phyloP scores from a whole-genome alignment of 1,284 basidiomycete species.

The Cutaneotrichosporon sp. region DNA sequence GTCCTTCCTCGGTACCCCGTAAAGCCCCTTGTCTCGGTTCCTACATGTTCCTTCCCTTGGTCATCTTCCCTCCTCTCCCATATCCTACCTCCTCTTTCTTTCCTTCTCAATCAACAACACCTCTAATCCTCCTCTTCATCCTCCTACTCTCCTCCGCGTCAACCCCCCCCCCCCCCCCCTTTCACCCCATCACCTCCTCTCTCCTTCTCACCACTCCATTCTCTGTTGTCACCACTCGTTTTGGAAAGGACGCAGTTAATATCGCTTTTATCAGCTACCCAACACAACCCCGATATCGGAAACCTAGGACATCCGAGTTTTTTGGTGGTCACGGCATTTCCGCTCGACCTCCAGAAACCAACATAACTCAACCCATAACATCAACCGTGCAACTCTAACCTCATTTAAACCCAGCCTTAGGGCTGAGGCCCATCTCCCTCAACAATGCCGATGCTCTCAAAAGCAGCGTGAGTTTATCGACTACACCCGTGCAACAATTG shows the following conservation, averaged over 20 bases:
- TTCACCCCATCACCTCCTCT: not conserved
- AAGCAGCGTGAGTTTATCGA: conserved; percentile 39
- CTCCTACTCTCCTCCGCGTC: not conserved
- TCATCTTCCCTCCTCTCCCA: too few relatives aligned
- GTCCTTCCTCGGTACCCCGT: too few relatives aligned
- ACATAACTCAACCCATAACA: too few relatives aligned
- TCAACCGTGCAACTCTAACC: not conserved
- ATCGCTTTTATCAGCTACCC: too few relatives aligned
- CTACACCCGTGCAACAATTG: not conserved
- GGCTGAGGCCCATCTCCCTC: conserved; percentile 13
- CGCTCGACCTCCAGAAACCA: too few relatives aligned
- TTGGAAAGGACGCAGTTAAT: too few relatives aligned
- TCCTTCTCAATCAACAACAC: not conserved
- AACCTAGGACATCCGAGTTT: too few relatives aligned
- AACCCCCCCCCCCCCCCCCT: not conserved
- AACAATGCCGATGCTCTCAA: conserved; percentile 36
- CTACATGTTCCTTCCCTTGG: not conserved
- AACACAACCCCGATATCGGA: too few relatives aligned
- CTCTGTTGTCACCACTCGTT: too few relatives aligned
- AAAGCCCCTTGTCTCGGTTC: not conserved
- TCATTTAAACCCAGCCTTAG: conserved; percentile 3
- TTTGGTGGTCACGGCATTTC: too few relatives aligned
- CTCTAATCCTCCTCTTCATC: not conserved
- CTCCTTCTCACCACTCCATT: not conserved
- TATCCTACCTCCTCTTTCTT: not conserved